Conservation (phyloP, 176 grass and related monocot species). For the Bonia amplexicaulis region DNA sequence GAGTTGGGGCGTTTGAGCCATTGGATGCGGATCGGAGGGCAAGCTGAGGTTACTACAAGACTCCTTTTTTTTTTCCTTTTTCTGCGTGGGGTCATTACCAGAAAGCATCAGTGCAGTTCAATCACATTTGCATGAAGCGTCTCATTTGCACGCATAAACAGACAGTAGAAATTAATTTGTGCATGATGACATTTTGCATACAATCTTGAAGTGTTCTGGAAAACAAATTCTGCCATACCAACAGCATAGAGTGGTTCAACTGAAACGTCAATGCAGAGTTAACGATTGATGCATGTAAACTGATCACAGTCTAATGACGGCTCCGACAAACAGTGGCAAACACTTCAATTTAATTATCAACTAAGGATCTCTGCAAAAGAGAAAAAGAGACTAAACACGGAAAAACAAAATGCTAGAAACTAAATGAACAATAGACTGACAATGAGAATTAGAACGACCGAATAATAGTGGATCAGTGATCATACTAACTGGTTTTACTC, state of each 20-base stretch:
- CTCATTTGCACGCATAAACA: background rate
- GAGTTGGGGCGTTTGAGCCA: background rate
- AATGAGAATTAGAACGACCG: background rate
- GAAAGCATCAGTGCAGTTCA: too few relatives aligned
- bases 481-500: background rate
- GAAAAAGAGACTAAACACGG: background rate
- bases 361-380: too few relatives aligned
- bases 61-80: too few relatives aligned
- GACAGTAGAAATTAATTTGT: background rate
- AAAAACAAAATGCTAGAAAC: background rate
- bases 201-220: background rate
- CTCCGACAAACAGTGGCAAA: too few relatives aligned
- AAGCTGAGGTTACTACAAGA: background rate
- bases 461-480: background rate
- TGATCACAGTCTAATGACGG: background rate
- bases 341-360: too few relatives aligned
- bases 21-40: background rate
- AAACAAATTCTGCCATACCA: background rate
- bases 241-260: background rate
- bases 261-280: background rate
- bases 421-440: background rate
- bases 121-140: too few relatives aligned
- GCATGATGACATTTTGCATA: background rate
- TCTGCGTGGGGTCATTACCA: too few relatives aligned
- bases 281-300: background rate